phyloP scores from a whole-genome alignment of 257 asterid genomes.

The Capsicum baccatum region DNA sequence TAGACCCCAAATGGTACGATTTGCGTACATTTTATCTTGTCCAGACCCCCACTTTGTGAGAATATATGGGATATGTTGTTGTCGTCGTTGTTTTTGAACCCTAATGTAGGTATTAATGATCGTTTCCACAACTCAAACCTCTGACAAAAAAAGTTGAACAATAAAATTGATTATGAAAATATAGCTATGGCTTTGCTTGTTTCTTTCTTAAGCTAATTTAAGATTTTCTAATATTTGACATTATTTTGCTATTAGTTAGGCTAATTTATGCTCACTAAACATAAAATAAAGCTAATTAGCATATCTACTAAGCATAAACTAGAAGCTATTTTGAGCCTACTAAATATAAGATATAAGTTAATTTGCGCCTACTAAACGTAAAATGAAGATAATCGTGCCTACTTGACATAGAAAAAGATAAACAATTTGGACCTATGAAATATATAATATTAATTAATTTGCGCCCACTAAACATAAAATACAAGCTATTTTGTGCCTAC shows the following conservation, averaged over 20 bases:
- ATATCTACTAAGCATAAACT: background rate
- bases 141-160: background rate
- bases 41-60: no score
- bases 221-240: background rate
- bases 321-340: background rate
- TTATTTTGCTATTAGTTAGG: background rate
- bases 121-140: no score
- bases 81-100: no score
- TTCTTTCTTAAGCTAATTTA: no score
- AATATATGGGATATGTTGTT: no score
- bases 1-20: no score
- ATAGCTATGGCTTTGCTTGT: background rate
- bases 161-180: background rate
- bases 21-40: no score
- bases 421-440: no score
- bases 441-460: background rate
- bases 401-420: no score
- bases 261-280: background rate
- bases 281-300: background rate
- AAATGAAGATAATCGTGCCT: no score
- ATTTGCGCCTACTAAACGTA: background rate
- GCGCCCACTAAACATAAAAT: background rate
- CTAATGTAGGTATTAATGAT: no score
- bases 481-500: no score
- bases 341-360: background rate